Evolutionary conservation across 805 yeast genomes (phyloP).

Genomic region (Lipomyces mesembrius): DNA sequence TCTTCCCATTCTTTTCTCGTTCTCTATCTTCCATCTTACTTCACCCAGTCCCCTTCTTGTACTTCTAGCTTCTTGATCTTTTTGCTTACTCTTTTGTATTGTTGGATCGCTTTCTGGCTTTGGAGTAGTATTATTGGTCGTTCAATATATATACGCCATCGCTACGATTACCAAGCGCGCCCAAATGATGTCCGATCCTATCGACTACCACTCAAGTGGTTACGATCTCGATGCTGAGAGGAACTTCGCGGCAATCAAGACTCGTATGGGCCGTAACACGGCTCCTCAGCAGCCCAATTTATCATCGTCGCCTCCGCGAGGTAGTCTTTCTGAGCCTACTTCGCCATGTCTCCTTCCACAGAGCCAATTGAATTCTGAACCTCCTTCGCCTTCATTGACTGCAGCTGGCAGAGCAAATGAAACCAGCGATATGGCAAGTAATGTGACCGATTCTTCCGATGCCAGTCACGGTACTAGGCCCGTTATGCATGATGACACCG

Average conservation of each 20-base stretch:
- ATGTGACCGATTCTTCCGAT: background rate
- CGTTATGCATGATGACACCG: background rate
- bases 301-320: constrained; percentile 22
- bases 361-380: background rate
- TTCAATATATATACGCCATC: background rate
- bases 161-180: background rate
- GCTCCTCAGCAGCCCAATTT: background rate
- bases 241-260: background rate
- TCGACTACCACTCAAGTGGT: constrained; percentile 20
- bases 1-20: background rate
- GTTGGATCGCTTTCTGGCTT: background rate
- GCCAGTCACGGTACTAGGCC: background rate
- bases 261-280: background rate
- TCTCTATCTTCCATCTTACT: background rate
- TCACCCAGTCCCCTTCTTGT: background rate
- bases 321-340: background rate
- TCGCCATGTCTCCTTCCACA: background rate
- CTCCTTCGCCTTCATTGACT: background rate
- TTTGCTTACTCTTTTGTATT: constrained; percentile 5
- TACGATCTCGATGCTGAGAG: constrained; percentile 9
- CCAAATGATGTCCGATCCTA: constrained; percentile 21
- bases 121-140: background rate
- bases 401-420: background rate
- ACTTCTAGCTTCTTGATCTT: constrained; percentile 10
- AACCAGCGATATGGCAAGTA: background rate